Percentiles rank a stretch among this genome's conserved stretches.
phyloP scores from a whole-genome alignment of 495 filamentous ascomycete genomes.

The Entonaema liquescens region DNA sequence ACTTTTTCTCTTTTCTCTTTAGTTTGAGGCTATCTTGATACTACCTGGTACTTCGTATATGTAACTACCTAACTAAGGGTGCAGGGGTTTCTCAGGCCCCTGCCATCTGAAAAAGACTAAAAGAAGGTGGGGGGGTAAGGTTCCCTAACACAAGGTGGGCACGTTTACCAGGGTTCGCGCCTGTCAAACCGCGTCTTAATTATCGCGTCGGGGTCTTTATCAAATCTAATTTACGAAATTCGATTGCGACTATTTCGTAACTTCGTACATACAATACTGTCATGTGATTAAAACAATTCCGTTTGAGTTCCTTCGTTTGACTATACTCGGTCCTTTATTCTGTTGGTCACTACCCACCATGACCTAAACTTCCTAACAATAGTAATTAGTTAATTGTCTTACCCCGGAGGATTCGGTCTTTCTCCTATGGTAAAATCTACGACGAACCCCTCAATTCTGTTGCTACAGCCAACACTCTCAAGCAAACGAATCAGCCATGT shows the following conservation, averaged over 20 bases:
- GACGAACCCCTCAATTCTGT: not conserved
- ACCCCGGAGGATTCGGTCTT: slow-evolving; percentile 2
- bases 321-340: not conserved
- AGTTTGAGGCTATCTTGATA: not conserved
- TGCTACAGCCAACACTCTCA: not conserved
- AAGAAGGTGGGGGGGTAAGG: not conserved
- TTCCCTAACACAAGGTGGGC: not conserved
- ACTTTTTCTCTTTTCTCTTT: not conserved
- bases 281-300: not conserved
- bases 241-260: not conserved
- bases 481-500: slow-evolving; percentile 24
- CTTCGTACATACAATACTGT: not conserved
- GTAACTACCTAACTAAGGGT: too few relatives aligned
- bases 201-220: not conserved
- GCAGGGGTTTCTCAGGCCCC: too few relatives aligned
- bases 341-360: not conserved
- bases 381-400: slow-evolving; percentile 26
- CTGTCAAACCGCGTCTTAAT: not conserved
- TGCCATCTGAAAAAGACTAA: not conserved
- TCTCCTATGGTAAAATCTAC: not conserved
- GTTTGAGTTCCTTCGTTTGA: slow-evolving; percentile 2
- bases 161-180: not conserved
- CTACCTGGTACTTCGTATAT: not conserved
- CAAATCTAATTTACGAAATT: not conserved
- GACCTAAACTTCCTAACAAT: slow-evolving; percentile 10